Base-by-base conservation (phyloP, 352 stramenopile genomes). In the Pythium coloratum region DNA sequence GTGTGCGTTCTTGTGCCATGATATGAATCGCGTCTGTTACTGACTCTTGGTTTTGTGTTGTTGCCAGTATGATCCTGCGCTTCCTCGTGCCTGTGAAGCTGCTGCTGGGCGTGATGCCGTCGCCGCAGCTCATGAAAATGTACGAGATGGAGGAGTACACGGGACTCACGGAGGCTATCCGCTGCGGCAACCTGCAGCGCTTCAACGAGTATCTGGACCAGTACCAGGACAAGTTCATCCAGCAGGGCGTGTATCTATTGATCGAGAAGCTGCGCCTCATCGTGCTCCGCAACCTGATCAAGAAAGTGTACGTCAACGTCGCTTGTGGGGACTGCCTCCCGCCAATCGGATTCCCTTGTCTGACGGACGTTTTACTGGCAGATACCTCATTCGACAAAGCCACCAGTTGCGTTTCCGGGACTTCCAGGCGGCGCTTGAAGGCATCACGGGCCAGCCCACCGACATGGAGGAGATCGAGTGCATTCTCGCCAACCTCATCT, bases 391-490 rank as follows among this genome's bases (percentile, higher is more conserved):
- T 55, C 84, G 84, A 56, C 81, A 92, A 64, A 92, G 74, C 55
- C 86, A 97, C 62, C 94, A 98, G 67, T 82, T 99, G 50, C 86
- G 89, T 36, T 76, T 99, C 59, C 72, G 90, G 14, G 79, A 98
- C 66, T 95, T 98, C 66, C 84, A 96, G 68, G 76, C 86, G 32
- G 89, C 86, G 36, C 81, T 98, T 34, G 84, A 90, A 36, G 88
- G 89, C 72, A 74, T 97, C 50, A 91, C 89, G 0, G 92, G 92
- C 44, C 76, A 91, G 32, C 68, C 79, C 0, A 98, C 96, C 59
- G 92, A 98, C 70, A 91, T 98, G 76, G 93, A 98, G 70, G 94
- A 98, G 80, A 91, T 99, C 51, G 96, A 99, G 80, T 99, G 96
- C 63, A 91, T 99, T 58, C 75, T 99, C 38, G 92, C 95, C 32